Base-by-base conservation (phyloP, 2,329 filamentous ascomycete species). In the Xylaria sp. region DNA sequence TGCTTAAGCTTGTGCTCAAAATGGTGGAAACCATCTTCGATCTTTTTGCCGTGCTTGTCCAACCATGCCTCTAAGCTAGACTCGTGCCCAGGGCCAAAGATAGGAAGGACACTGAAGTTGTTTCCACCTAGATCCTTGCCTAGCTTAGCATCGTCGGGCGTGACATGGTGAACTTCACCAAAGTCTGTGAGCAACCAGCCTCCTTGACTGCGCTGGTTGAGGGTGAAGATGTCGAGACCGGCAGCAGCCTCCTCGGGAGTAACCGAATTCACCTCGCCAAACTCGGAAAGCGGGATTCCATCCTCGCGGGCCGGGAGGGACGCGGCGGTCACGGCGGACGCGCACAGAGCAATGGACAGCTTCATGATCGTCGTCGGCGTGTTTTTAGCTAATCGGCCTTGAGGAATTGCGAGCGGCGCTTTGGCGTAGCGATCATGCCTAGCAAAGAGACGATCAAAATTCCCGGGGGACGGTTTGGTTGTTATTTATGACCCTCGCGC, bases 81-180 rank as follows among this genome's bases (percentile, higher is more conserved):
- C 50, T 72, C 63, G 44, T 72, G 68, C n/a, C 68, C 68, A 2
- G 70, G 69, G 3, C 71, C 71, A 23, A 70, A 76, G 63, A 77
- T 62, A 18, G 75, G 75, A 12, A 77, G 72, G 27, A 40, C 51
- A 18, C 69, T 70, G 71, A 75, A 77, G 69, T 77, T 73, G 59
- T 69, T 76, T 10, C 74, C 74, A 16, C 71, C 53, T 55, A 77
- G 62, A 60, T 77, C 75, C 44, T 72, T 21, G 53, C 59, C 60
- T 37, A 65, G 37, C 21, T 69, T 62, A 53, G 74, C 74, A 32
- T 73, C 72, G 18, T 66, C 60, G 18, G 68, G 68, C 4, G 69
- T 60, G 51, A 77, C 72, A 32, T 65, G 61, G 64, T 75, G 73
- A 35, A 75, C 73, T 42, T 61, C 10, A 29, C 73, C 73, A 59